phyloP scores from a whole-genome alignment of 148 eudicot genomes.

The Polygonum maritimum region DNA sequence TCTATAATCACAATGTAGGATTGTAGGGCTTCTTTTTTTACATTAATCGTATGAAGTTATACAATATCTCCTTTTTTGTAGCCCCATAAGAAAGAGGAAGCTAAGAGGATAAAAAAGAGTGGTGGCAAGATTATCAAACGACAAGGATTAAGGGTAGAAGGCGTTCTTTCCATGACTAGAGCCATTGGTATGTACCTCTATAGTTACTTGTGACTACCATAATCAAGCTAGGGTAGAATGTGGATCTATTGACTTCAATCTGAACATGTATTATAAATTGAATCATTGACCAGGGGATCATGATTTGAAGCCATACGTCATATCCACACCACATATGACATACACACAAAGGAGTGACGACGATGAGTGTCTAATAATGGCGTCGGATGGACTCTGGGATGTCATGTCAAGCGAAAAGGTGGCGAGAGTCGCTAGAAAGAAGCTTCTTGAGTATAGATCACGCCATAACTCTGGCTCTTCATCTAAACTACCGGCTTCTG shows the following conservation, averaged over 20 bases:
- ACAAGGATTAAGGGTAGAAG: slow-evolving; percentile 5
- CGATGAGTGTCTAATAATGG: not conserved
- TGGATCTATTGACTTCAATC: not conserved
- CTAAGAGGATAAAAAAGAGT: not conserved
- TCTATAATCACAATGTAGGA: no score
- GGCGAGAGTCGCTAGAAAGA: not conserved
- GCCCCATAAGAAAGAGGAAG: slow-evolving; percentile 6
- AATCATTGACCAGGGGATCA: not conserved
- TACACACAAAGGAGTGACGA: not conserved
- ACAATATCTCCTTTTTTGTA: not conserved
- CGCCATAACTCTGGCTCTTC: not conserved
- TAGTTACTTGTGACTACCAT: no score
- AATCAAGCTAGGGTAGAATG: not conserved
- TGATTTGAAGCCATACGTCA: not conserved
- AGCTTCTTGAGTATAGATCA: not conserved
- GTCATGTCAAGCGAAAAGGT: slow-evolving; percentile 1
- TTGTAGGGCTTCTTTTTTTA: no score
- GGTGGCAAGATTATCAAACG: slow-evolving; percentile 4
- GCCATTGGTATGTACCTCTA: not conserved
- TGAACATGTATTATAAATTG: not conserved
- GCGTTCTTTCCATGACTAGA: slow-evolving; percentile 9
- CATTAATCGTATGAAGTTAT: not conserved
- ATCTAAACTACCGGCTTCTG: not conserved
- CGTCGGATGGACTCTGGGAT: not conserved
- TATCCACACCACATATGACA: not conserved